Evolutionary conservation across 768 basidiomycete species (phyloP), one percentile per base, ranked within the genome.

Genomic region (Termitomyces sp.): DNA sequence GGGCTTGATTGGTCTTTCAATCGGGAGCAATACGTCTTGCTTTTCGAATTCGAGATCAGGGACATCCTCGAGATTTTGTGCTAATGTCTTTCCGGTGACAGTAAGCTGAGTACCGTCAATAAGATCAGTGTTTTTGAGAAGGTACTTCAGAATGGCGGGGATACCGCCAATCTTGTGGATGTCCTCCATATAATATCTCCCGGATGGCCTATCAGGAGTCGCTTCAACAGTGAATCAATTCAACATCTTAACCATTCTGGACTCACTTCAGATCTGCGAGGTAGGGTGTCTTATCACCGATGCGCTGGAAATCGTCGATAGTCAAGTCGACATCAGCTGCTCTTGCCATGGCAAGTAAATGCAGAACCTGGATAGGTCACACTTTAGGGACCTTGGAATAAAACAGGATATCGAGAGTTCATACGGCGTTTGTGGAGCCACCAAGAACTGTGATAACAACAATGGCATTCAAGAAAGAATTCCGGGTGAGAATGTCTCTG

Each of bases 161-260:
- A 93, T 82, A 56, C 92, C 92, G 29, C 93, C 92, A 57, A 89
- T 84, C 60, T 79, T 83, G 75, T 95, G 92, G 45, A 95, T 79
- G 64, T 95, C 92, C 70, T 93, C 88, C 91, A 95, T 94, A 65
- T 87, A 85, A 70, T 92, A 95, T 73, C 84, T 84, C 25, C 91
- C 92, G 7, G 90, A 91, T 16, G 91, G 90, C 73, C 56, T 60
- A 21, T 46, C 19, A 16, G 35, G 35, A 56, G 34, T 14, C n/a
- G 4, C 37, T 40, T 40, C 11, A 10, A n/a, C n/a, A n/a, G n/a
- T 19, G 25, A 29, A 8, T 55, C 25, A 25, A 11, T 21, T 9
- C 5, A 21, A 19, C 9, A 19, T 16, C 14, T 12, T 10, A 11
- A 12, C 4, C 3, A 8, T 14, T 35, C 42, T 25, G 47, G 68